phyloP scores from a whole-genome alignment of 345 rosid genomes.

The sweet orange (Citrus sinensis) region DNA sequence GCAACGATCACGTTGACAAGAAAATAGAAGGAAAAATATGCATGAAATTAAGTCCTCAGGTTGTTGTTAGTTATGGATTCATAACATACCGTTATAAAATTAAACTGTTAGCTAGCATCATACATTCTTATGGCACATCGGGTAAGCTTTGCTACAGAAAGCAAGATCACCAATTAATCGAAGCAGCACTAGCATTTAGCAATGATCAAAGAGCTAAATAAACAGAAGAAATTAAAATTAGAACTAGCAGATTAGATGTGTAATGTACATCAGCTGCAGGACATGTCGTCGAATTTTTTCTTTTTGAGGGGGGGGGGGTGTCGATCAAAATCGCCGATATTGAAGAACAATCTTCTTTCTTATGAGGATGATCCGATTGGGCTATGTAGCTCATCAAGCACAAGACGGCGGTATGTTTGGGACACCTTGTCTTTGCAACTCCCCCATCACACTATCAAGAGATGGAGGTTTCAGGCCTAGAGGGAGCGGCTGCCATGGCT shows the following conservation, averaged over 20 bases:
- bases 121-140: not conserved
- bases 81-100: not conserved
- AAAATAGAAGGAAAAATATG: too few relatives aligned
- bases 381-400: constrained; percentile 27
- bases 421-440: constrained; percentile 72
- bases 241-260: constrained; percentile 17
- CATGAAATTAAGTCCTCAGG: not conserved
- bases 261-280: constrained; percentile 17
- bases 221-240: not conserved
- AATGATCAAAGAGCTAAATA: not conserved
- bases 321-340: not conserved
- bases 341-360: not conserved
- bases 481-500: constrained; percentile 88
- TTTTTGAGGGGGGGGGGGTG: not conserved
- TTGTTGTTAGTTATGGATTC: constrained; percentile 1
- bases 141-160: constrained; percentile 8
- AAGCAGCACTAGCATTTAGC: not conserved
- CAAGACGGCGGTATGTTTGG: constrained; percentile 55
- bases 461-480: constrained; percentile 78
- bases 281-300: constrained; percentile 42
- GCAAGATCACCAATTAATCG: constrained; percentile 1
- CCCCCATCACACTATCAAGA: constrained; percentile 55
- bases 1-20: too few relatives aligned
- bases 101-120: not conserved
- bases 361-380: not conserved